Evolutionary conservation across 768 basidiomycete genomes (phyloP).

Genomic region (Boletus tylopilopsis): DNA sequence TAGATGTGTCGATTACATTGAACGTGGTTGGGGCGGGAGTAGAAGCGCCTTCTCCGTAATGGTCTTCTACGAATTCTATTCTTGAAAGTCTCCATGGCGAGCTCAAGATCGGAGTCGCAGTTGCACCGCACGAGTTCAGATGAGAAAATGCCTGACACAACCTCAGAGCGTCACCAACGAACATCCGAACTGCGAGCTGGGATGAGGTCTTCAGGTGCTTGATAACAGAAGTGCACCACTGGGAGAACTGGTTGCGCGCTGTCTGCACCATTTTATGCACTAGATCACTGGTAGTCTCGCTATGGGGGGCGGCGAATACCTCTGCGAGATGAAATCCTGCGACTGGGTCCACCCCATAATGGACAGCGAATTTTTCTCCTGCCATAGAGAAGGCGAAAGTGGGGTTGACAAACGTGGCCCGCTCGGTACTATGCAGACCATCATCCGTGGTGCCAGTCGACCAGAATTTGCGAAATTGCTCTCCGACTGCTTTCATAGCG

Average conservation of each 20-base stretch:
- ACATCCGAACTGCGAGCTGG: constrained; percentile 26
- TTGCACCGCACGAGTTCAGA: constrained; percentile 1
- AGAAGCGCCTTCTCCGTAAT: constrained; percentile 16
- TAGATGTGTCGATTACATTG: constrained; percentile 34
- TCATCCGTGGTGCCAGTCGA: constrained; percentile 24
- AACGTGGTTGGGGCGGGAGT: constrained; percentile 26
- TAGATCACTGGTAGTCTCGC: constrained; percentile 6
- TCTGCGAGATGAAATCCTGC: constrained; percentile 33
- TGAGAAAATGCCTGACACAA: constrained; percentile 26
- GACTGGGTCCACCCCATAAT: constrained; percentile 30
- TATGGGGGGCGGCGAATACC: constrained; percentile 9
- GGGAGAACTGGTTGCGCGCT: constrained; percentile 21
- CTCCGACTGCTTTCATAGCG: not conserved
- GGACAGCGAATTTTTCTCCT: constrained; percentile 23
- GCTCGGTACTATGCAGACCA: constrained; percentile 11
- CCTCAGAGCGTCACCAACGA: constrained; percentile 28
- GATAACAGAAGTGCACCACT: constrained; percentile 26
- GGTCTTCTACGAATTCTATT: constrained; percentile 20
- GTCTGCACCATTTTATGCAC: constrained; percentile 17
- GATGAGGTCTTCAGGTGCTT: constrained; percentile 7
- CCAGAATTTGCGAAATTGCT: constrained; percentile 28
- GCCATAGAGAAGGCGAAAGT: constrained; percentile 28
- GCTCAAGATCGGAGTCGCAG: constrained; percentile 16
- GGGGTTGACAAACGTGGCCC: constrained; percentile 23
- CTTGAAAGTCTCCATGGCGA: constrained; percentile 24